phyloP scores from a whole-genome alignment of 2,329 filamentous ascomycete species.

The Fusarium bulbicola region DNA sequence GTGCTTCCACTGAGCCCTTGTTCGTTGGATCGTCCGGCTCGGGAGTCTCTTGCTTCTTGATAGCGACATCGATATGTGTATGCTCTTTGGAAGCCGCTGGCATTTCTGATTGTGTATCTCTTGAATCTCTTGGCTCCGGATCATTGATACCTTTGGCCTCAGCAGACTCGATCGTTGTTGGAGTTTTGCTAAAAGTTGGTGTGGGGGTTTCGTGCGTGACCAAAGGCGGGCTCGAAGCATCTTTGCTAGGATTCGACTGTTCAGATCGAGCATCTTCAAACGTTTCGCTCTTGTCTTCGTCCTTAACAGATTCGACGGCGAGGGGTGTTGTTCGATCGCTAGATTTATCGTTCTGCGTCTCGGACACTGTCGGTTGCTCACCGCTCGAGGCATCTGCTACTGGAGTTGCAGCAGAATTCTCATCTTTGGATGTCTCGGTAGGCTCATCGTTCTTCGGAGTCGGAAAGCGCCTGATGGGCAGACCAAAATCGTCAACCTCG shows the following conservation, averaged over 20 bases:
- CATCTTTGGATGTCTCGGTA: constrained; percentile 20
- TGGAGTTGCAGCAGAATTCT: not conserved
- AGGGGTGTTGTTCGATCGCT: not conserved
- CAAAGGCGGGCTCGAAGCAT: not conserved
- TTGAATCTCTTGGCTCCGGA: not conserved
- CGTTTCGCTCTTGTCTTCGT: constrained; percentile 52
- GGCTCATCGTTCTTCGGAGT: constrained; percentile 42
- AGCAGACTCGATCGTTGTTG: constrained; percentile 6
- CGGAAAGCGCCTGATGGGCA: constrained; percentile 66
- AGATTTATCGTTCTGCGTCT: constrained; percentile 6
- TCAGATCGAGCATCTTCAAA: constrained; percentile 50
- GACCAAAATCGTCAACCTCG: constrained; percentile 76
- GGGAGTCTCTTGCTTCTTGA: constrained; percentile 4
- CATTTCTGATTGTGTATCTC: not conserved
- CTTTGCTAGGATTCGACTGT: constrained; percentile 40
- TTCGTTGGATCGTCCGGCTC: constrained; percentile 12
- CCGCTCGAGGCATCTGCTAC: constrained; percentile 5
- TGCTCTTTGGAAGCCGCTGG: constrained; percentile 1
- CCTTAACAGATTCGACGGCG: constrained; percentile 14
- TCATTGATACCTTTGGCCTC: constrained; percentile 11
- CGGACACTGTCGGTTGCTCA: constrained; percentile 5
- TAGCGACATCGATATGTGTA: not conserved
- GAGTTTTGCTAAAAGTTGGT: constrained; percentile 7
- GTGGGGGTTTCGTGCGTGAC: not conserved
- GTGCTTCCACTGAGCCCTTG: constrained; percentile 2